Base-by-base conservation (phyloP, 768 basidiomycete species). In the Lactarius sanguifluus region DNA sequence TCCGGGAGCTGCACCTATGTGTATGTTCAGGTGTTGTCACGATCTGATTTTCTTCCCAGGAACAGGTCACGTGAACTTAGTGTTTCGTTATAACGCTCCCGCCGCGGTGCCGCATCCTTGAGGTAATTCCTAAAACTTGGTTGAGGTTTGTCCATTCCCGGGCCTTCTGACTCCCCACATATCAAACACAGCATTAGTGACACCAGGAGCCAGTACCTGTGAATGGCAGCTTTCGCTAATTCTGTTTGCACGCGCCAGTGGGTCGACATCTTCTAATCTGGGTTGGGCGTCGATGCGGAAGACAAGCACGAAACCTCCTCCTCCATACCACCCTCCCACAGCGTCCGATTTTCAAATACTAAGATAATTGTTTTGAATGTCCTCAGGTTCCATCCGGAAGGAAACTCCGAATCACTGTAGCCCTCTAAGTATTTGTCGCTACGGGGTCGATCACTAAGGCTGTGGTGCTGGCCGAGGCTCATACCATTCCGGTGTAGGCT, bases 381-480 rank as follows among this genome's bases (percentile, higher is more conserved):
- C 40, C 40, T 5, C 40, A 41, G 23, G 23, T 15, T 50, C 12
- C 50, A 57, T 57, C 25, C 1, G 18, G 54, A 6, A 32, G 28
- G 16, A 56, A 57, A 57, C 56, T 57, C 56, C 56, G 56, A 57
- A 23, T 6, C 8, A 34, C 32, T 20, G 16, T n/a, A 13, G 23
- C 12, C 28, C 10, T 16, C n/a, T 57, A 9, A 7, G 30, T 18
- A 20, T 30, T 57, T 57, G 30, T 34, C 50, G 10, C 10, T 23
- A 13, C 34, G 56, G 30, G 32, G 56, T 36, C 56, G 56, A 57
- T 57, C 56, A 57, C 30, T 57, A 15, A 36, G 56, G 56, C 56
- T 57, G 56, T 57, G 6, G 20, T 36, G 7, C 10, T 15, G 28
- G 8, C 18, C 32, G n/a, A 12, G 30, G 34, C 32, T 57, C 55